Base-by-base conservation (phyloP, 2,329 filamentous ascomycete genomes). In the Colletotrichum tofieldiae region DNA sequence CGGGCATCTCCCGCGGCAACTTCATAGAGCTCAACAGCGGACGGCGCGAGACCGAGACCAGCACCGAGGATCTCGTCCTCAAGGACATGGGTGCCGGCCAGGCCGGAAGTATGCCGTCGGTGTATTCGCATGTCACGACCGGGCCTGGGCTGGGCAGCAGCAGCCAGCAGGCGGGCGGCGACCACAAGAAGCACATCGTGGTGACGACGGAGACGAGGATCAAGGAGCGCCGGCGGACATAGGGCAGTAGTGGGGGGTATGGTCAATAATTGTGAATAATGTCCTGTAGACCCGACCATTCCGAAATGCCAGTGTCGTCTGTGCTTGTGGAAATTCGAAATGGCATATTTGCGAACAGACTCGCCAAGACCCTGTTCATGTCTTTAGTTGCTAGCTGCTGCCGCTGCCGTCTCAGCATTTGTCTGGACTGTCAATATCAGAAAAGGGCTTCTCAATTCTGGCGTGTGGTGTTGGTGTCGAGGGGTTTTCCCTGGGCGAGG, bases 61-160 rank as follows among this genome's bases (percentile, higher is more conserved):
- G 75, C 69, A 77, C 75, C 55, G 76, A 78, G 64, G 76, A 77
- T 61, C 73, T 77, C n/a, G 77, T 75, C 3, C 73, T 78, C 20
- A 72, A 74, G 8, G 73, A 75, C 18, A 72, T 75, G 71, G 55
- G 35, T 9, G 51, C 52, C 3, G 47, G 59, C 11, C 52, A 58
- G 18, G 20, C 45, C 5, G 12, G 16, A 1, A 51, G 18, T 23
- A 41, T 52, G 60, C 67, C 66, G 20, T 51, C 56, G 37, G 64
- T 70, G 9, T 61, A 65, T 35, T 39, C 70, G 32, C 66, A 71
- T 29, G 52, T 51, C 41, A 65, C 65, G 14, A 64, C 70, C 1
- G 64, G 65, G 26, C 49, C 56, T 12, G 55, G 26, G 29, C 16
- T 14, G 23, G 41, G 66, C 3, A 26, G 32, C 1, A 16, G 32